A percentile compares a stretch with the other conserved stretches of the same genome.
Evolutionary conservation across 2,329 filamentous ascomycete species (phyloP).

Genomic region (Penicillium sp.): DNA sequence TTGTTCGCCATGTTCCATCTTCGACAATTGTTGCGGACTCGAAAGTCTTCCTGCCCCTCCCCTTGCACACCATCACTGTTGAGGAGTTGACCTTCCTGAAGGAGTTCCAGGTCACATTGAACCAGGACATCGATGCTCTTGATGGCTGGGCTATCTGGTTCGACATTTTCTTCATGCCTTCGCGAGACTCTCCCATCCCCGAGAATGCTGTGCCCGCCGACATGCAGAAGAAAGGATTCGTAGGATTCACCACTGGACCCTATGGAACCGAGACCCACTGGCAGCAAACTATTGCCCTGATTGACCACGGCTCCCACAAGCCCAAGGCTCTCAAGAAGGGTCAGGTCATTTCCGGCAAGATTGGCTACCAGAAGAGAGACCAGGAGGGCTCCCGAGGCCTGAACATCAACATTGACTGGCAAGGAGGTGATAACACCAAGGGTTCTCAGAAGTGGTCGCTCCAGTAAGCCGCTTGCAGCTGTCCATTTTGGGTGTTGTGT

Average conservation of each 20-base stretch:
- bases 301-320: conserved; percentile 58
- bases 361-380: conserved; percentile 68
- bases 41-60: conserved; percentile 70
- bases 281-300: conserved; percentile 78
- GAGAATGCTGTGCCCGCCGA: conserved; percentile 59
- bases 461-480: conserved; percentile 27
- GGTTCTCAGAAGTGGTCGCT: conserved; percentile 45
- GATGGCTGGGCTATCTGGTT: conserved; percentile 93
- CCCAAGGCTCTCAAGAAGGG: conserved; percentile 53
- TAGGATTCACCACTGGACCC: conserved; percentile 89
- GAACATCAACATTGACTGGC: conserved; percentile 66
- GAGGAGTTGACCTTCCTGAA: conserved; percentile 76
- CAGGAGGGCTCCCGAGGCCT: conserved; percentile 69
- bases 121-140: conserved; percentile 64
- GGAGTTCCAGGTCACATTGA: conserved; percentile 64
- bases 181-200: conserved; percentile 50
- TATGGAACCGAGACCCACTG: conserved; percentile 79
- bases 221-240: conserved; percentile 63
- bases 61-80: conserved; percentile 70
- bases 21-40: conserved; percentile 56
- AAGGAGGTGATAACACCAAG: conserved; percentile 44
- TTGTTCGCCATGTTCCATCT: conserved; percentile 69
- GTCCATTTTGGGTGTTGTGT: not conserved
- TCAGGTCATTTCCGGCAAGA: conserved; percentile 63
- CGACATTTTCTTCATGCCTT: conserved; percentile 83